These are phyloP conservation scores for Sporothrix pallida DNA, from an alignment of 2,329 filamentous ascomycete species.

Conservation along the genomic window DNA sequence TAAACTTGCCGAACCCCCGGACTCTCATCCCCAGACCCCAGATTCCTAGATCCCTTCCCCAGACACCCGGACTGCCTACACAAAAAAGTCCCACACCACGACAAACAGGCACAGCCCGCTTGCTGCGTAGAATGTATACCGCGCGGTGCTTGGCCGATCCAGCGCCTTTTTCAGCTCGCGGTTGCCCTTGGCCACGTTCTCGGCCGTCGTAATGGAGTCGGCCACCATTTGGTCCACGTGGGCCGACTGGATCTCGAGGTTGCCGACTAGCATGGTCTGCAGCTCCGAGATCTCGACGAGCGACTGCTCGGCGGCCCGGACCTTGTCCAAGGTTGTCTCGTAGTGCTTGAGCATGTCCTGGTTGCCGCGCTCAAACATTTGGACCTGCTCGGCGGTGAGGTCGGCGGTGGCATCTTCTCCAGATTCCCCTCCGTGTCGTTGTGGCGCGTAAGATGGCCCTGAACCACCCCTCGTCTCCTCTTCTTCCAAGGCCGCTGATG, in stretches of 20 bases:
- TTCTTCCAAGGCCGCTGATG: slow-evolving; percentile 22
- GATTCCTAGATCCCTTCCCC: no score
- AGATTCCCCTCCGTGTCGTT: slow-evolving; percentile 25
- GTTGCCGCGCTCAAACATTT: slow-evolving; percentile 93
- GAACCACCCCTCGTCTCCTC: neutral
- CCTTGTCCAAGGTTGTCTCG: slow-evolving; percentile 91
- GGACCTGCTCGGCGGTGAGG: slow-evolving; percentile 82
- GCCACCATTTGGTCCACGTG: slow-evolving; percentile 87
- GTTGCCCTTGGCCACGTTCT: slow-evolving; percentile 89
- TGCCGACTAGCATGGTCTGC: slow-evolving; percentile 85
- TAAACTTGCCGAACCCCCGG: no score
- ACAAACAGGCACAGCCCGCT: slow-evolving; percentile 75
- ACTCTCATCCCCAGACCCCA: no score
- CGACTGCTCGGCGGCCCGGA: slow-evolving; percentile 87
- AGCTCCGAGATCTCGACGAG: slow-evolving; percentile 91
- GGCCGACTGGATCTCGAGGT: slow-evolving; percentile 83
- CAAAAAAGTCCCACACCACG: slow-evolving; percentile 77
- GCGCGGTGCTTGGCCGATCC: slow-evolving; percentile 72
- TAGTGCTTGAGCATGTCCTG: slow-evolving; percentile 92
- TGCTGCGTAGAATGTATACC: slow-evolving; percentile 81
- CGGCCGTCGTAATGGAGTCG: slow-evolving; percentile 79
- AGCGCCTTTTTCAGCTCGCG: slow-evolving; percentile 86
- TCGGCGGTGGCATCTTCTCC: slow-evolving; percentile 49
- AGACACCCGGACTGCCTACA: slow-evolving; percentile 43
- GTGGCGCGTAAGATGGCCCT: neutral